These are phyloP conservation scores for Aureobasidium leucospermi DNA, from an alignment of 2,329 filamentous ascomycete genomes.

Conservation along the genomic window DNA sequence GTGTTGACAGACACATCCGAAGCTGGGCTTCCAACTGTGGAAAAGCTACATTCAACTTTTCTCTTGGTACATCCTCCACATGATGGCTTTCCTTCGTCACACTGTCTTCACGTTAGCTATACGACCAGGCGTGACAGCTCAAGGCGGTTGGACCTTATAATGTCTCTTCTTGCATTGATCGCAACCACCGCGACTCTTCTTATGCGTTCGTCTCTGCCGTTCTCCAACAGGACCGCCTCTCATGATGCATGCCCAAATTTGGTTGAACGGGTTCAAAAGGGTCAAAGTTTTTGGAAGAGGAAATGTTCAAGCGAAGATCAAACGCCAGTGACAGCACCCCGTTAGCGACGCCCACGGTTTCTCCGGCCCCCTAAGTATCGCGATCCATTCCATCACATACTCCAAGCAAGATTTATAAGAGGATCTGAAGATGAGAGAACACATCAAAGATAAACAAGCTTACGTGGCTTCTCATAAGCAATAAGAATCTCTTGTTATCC, in stretches of 20 bases:
- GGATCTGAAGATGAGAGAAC: too few species aligned
- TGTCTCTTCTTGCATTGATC: conserved; percentile 5
- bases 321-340: not conserved
- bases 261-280: not conserved
- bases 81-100: conserved; percentile 18
- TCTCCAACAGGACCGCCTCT: not conserved
- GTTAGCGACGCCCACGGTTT: not conserved
- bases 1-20: not conserved
- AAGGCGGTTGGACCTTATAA: not conserved
- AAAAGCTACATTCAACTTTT: conserved; percentile 16
- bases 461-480: too few species aligned
- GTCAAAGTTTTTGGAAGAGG: not conserved
- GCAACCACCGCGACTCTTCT: not conserved
- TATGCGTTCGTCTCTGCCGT: not conserved
- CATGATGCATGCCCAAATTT: not conserved
- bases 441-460: too few species aligned
- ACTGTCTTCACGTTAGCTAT: conserved; percentile 14
- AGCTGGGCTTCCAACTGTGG: not conserved
- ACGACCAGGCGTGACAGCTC: not conserved
- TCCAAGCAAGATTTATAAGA: too few species aligned
- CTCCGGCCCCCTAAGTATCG: not conserved
- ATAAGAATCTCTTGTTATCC: too few species aligned
- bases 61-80: conserved; percentile 19
- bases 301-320: conserved; percentile 1
- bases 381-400: too few species aligned